Conservation (phyloP, 2,329 filamentous ascomycete species). For the Canariomyces notabilis region DNA sequence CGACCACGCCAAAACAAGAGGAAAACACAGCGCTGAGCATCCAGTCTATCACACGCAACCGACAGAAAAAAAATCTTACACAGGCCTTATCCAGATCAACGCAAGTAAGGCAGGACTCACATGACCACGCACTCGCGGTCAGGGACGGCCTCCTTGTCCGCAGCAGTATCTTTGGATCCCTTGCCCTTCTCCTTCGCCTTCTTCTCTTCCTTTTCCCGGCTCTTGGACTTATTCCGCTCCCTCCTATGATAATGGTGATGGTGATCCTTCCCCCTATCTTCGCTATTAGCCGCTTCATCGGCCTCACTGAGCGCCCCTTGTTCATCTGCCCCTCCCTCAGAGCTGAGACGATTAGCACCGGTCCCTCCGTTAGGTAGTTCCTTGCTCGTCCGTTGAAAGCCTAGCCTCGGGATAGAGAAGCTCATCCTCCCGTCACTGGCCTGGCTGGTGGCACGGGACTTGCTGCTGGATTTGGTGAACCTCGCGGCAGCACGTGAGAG, state of each 20-base stretch:
- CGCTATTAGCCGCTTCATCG: conserved; percentile 16
- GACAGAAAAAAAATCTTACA: no score
- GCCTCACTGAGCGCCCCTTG: conserved; percentile 18
- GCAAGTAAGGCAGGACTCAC: conserved; percentile 14
- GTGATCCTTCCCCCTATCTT: conserved; percentile 19
- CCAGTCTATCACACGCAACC: no score
- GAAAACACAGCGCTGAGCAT: no score
- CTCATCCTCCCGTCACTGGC: conserved; percentile 55
- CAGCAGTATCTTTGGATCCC: no score
- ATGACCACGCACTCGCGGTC: conserved; percentile 26
- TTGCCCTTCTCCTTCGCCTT: conserved; percentile 30
- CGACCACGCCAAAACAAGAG: no score
- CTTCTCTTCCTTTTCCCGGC: conserved; percentile 32
- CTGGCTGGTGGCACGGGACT: conserved; percentile 52
- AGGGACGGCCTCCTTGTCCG: conserved; percentile 15
- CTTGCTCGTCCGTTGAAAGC: conserved; percentile 47
- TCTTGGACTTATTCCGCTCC: conserved; percentile 36
- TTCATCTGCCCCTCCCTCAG: conserved; percentile 14
- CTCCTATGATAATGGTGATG: conserved; percentile 32
- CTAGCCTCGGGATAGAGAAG: conserved; percentile 52
- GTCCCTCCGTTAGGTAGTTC: conserved; percentile 38
- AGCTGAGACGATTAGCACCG: background rate
- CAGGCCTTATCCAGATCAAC: background rate
- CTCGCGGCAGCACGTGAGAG: conserved; percentile 54
- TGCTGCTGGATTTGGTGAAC: conserved; percentile 39